phyloP scores from a whole-genome alignment of 2,329 filamentous ascomycete species.

The Fusarium musae region DNA sequence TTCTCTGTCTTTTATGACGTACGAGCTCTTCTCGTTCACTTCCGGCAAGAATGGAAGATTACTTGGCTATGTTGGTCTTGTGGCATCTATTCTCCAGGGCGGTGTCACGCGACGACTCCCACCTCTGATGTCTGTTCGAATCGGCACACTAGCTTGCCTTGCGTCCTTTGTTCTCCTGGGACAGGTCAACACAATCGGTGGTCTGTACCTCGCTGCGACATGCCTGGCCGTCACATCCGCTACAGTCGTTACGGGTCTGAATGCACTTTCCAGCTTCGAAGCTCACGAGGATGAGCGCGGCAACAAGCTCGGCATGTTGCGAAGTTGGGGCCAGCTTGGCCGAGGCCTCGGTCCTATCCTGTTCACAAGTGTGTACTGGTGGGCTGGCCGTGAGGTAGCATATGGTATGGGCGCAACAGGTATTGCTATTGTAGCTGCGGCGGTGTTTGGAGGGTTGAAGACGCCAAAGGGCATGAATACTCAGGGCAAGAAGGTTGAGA shows the following conservation, averaged over 20 bases:
- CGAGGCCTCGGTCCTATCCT: conserved; percentile 86
- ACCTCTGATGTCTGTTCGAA: conserved; percentile 80
- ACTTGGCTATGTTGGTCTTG: conserved; percentile 89
- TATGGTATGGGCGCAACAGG: conserved; percentile 84
- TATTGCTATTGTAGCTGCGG: conserved; percentile 77
- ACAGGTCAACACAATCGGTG: conserved; percentile 71
- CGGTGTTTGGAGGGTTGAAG: conserved; percentile 79
- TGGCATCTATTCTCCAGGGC: conserved; percentile 92
- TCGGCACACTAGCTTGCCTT: conserved; percentile 82
- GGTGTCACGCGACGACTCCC: conserved; percentile 88
- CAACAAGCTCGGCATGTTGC: conserved; percentile 84
- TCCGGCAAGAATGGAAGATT: conserved; percentile 85
- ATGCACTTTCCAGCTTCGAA: conserved; percentile 91
- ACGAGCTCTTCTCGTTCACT: conserved; percentile 87
- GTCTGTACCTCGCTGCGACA: conserved; percentile 84
- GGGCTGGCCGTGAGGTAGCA: conserved; percentile 88
- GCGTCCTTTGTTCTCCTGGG: conserved; percentile 83
- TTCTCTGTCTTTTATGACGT: conserved; percentile 96
- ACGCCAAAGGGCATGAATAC: conserved; percentile 58
- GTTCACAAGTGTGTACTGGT: conserved; percentile 98
- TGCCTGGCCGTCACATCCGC: conserved; percentile 90
- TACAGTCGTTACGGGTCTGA: conserved; percentile 93
- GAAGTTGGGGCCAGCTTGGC: conserved; percentile 86
- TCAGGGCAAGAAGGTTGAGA: conserved; percentile 33
- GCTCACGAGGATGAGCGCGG: conserved; percentile 83